Conservation (phyloP, 129 eudicot genomes). For the Centella asiatica region DNA sequence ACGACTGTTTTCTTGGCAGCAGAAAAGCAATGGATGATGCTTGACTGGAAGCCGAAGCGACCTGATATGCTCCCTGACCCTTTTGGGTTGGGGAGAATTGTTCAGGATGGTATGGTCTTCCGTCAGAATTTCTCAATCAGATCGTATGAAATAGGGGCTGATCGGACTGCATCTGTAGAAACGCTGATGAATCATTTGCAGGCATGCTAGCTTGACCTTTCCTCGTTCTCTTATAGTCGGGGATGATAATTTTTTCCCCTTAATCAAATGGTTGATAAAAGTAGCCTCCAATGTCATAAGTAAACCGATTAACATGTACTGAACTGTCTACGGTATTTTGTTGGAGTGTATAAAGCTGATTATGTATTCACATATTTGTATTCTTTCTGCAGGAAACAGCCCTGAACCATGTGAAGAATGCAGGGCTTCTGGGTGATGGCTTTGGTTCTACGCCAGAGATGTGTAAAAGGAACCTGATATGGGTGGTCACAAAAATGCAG, state of each 20-base stretch:
- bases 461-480: conserved; percentile 69
- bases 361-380: conserved; percentile 9
- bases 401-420: conserved; percentile 82
- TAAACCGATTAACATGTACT: conserved; percentile 3
- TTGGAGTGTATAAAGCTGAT: background rate
- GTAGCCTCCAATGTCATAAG: background rate
- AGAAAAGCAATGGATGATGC: conserved; percentile 98
- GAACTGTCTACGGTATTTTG: background rate
- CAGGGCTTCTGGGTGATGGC: conserved; percentile 75
- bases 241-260: background rate
- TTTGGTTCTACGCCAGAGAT: conserved; percentile 97
- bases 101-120: conserved; percentile 74
- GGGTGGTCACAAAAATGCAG: conserved; percentile 93
- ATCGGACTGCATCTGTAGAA: conserved; percentile 84
- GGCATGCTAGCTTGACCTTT: conserved; percentile 30
- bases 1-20: conserved; percentile 92
- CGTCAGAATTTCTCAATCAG: conserved; percentile 82
- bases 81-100: conserved; percentile 74
- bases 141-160: conserved; percentile 90
- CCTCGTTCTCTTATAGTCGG: background rate
- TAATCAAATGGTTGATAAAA: background rate
- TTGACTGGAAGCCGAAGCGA: conserved; percentile 90
- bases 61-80: conserved; percentile 75
- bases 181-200: conserved; percentile 94
- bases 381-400: conserved; percentile 75